These are phyloP conservation scores for Neofusicoccum sp. DNA, from an alignment of 2,329 filamentous ascomycete genomes.

Conservation along the genomic window DNA sequence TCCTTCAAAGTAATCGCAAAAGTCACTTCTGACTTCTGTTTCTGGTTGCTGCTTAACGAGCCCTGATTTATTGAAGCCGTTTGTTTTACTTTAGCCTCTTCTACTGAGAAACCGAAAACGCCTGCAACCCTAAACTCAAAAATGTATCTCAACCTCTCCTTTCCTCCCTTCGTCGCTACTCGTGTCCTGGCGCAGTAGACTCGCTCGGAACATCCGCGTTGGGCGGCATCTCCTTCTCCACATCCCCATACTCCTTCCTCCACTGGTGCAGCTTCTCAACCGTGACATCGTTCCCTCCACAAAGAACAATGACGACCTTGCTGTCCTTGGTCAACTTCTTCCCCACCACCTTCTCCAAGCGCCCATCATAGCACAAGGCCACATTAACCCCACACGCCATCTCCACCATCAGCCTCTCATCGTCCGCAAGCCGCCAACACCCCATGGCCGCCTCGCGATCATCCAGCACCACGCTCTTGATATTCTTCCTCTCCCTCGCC, in stretches of 20 bases:
- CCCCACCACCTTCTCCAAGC: conserved; percentile 82
- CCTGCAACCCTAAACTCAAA: not conserved
- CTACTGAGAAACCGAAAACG: not conserved
- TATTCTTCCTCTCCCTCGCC: conserved; percentile 52
- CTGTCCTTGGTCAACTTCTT: conserved; percentile 80
- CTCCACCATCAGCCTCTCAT: conserved; percentile 81
- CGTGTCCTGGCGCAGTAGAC: conserved; percentile 10
- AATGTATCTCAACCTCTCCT: not conserved
- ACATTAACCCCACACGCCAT: conserved; percentile 81
- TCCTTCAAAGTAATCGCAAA: not conserved
- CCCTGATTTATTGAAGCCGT: not conserved
- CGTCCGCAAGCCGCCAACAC: conserved; percentile 76
- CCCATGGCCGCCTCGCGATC: conserved; percentile 81
- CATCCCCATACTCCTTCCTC: conserved; percentile 67
- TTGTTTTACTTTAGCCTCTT: not conserved
- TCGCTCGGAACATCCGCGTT: conserved; percentile 14
- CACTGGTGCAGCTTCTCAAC: conserved; percentile 76
- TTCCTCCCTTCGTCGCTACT: not conserved
- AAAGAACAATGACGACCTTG: conserved; percentile 83
- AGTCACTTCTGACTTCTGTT: not conserved
- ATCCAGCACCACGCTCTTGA: conserved; percentile 65
- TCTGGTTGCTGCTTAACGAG: not conserved
- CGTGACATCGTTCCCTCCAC: conserved; percentile 64
- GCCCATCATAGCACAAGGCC: conserved; percentile 47
- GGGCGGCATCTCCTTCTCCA: conserved; percentile 19